Base-by-base conservation (phyloP, 805 yeast species). In the Schwanniomyces vanrijiae region DNA sequence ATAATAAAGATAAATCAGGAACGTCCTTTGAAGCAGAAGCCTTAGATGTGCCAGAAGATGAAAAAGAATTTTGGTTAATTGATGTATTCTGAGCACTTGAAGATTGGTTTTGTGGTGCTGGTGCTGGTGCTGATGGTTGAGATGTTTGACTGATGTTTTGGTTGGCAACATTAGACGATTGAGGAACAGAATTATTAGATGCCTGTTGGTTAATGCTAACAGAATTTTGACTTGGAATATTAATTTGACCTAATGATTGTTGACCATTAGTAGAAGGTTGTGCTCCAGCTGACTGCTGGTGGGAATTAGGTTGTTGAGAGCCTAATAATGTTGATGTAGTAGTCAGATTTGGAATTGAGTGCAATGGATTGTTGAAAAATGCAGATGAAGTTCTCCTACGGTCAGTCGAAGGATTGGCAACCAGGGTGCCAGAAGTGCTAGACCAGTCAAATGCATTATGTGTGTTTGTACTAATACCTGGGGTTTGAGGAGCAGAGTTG, bases 1-100 rank as follows among this genome's bases (percentile, higher is more conserved):
- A 90, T 41, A 88, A 68, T 40, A 87, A 69, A 0, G 90, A 84
- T 52, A 87, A 72, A 61, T 87, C 94, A 0, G 84, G 84, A 11
- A 70, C 78, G 73, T 68, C 73, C 45, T 69, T 68, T 16, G 60
- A 48, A 18, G 60, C 48, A 3, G 51, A 45, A 7, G 56, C 25
- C 37, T 51, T 53, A 20, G 44, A 19, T 21, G 39, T 4, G 9
- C 39, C 39, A 13, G 39, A 20, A 20, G 39, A 19, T 10, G 39
- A 37, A 25, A 19, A 20, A 11, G 47, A 40, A 18, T 22, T 25
- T 37, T 47, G 50, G 48, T 40, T 43, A 44, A 44, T 16, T 16
- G 46, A 44, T 11, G 38, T 24, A 29, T 33, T 34, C 38, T 38
- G 47, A 20, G 45, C 22, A 33, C 44, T 33, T 29, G 53, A n/a